These are phyloP conservation scores for Protomyces macrosporus DNA, from an alignment of 1,139 yeast species.

Conservation along the genomic window DNA sequence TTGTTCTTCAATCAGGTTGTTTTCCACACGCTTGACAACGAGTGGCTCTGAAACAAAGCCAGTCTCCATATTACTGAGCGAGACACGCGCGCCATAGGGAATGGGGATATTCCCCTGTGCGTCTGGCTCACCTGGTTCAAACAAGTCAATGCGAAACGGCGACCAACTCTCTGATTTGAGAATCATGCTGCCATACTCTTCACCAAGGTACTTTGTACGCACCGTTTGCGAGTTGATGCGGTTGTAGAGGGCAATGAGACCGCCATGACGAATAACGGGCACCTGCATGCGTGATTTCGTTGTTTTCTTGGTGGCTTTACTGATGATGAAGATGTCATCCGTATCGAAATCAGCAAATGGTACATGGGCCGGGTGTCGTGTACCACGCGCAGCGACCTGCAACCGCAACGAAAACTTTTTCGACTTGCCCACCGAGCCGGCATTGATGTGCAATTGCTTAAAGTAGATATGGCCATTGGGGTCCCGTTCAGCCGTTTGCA, in stretches of 20 bases:
- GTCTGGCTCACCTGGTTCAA: background rate
- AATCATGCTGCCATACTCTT: slow-evolving; percentile 10
- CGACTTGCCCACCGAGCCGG: slow-evolving; percentile 20
- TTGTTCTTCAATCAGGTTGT: slow-evolving; percentile 16
- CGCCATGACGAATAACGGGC: slow-evolving; percentile 4
- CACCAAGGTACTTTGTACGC: slow-evolving; percentile 23
- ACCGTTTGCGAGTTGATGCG: slow-evolving; percentile 28
- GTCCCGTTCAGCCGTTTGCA: background rate
- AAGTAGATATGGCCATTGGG: background rate
- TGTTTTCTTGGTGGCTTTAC: slow-evolving; percentile 25
- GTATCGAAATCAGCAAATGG: slow-evolving; percentile 16
- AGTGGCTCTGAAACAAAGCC: slow-evolving; percentile 15
- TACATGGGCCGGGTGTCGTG: slow-evolving; percentile 2
- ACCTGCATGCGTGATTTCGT: slow-evolving; percentile 7
- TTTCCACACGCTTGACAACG: slow-evolving; percentile 25
- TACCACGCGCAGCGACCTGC: slow-evolving; percentile 5
- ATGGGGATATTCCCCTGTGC: slow-evolving; percentile 2
- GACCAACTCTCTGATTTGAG: slow-evolving; percentile 23
- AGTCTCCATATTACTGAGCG: slow-evolving; percentile 1
- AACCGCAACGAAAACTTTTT: slow-evolving; percentile 10
- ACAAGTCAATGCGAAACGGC: slow-evolving; percentile 17
- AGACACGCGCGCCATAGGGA: slow-evolving; percentile 19
- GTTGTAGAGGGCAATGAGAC: slow-evolving; percentile 21
- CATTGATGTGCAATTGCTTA: slow-evolving; percentile 21
- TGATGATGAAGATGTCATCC: slow-evolving; percentile 11